Percentiles rank a stretch among this genome's conserved stretches.
phyloP scores from a whole-genome alignment of 2,329 filamentous ascomycete species.

The Seiridium unicorne region DNA sequence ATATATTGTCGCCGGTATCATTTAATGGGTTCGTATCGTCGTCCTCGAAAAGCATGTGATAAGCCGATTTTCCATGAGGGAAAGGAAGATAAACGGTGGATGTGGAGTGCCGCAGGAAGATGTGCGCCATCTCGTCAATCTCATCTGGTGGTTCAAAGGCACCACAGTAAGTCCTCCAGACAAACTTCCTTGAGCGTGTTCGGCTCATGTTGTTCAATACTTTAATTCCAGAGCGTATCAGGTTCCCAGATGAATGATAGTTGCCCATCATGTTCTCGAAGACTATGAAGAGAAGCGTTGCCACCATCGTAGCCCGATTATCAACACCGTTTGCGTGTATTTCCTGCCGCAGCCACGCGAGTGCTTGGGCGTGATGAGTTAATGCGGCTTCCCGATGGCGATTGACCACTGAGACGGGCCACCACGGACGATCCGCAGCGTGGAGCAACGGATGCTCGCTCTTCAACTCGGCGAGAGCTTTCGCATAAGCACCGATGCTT shows the following conservation, averaged over 20 bases:
- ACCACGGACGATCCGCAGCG: constrained; percentile 16
- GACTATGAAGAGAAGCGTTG: constrained; percentile 25
- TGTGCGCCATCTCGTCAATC: constrained; percentile 23
- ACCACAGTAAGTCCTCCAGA: background rate
- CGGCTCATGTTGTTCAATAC: constrained; percentile 18
- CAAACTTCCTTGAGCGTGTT: constrained; percentile 2
- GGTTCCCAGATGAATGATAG: constrained; percentile 22
- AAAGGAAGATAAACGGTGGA: constrained; percentile 20
- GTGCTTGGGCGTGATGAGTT: constrained; percentile 22
- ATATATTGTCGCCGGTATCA: constrained; percentile 6
- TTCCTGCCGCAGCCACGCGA: constrained; percentile 18
- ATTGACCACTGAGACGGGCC: constrained; percentile 17
- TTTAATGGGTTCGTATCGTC: constrained; percentile 8
- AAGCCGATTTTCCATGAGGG: constrained; percentile 22
- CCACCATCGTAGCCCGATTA: constrained; percentile 20
- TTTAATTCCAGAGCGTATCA: constrained; percentile 24
- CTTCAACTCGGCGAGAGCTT: constrained; percentile 21
- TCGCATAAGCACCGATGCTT: constrained; percentile 23
- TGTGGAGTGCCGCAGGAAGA: constrained; percentile 22
- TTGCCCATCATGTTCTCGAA: constrained; percentile 29
- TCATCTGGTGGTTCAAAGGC: constrained; percentile 13
- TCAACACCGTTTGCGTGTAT: constrained; percentile 19
- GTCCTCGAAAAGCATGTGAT: constrained; percentile 22
- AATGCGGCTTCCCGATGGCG: constrained; percentile 23
- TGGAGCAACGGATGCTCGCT: constrained; percentile 11